A percentile compares a stretch with the other conserved stretches of the same genome.
phyloP scores from a whole-genome alignment of 2,329 filamentous ascomycete species.

The Aaosphaeria pasadenensis region DNA sequence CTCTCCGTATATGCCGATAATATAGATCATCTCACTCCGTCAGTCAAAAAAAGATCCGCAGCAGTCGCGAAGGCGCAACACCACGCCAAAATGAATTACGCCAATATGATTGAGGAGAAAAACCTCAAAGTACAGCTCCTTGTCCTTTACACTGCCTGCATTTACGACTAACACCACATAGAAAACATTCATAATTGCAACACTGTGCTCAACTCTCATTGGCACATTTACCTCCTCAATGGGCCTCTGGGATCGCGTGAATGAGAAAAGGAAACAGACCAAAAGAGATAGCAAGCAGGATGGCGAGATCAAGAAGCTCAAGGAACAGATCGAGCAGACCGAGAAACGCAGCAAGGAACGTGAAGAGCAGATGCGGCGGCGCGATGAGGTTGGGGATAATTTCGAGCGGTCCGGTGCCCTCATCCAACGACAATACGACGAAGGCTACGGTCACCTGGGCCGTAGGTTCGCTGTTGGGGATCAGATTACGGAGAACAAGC shows the following conservation, averaged over 20 bases:
- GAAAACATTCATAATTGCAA: constrained; percentile 47
- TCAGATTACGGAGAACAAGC: constrained; percentile 40
- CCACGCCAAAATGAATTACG: constrained; percentile 36
- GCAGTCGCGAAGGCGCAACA: too few relatives aligned
- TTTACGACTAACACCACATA: constrained; percentile 3
- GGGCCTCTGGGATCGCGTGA: constrained; percentile 41
- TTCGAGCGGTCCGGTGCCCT: constrained; percentile 31
- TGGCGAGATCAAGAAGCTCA: constrained; percentile 31
- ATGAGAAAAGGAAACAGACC: constrained; percentile 34
- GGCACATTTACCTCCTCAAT: constrained; percentile 45
- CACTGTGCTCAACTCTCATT: constrained; percentile 43
- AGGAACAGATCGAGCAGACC: constrained; percentile 26
- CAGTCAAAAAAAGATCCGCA: too few relatives aligned
- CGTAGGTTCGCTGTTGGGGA: constrained; percentile 38
- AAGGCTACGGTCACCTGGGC: constrained; percentile 35
- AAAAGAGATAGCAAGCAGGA: constrained; percentile 36
- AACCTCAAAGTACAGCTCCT: constrained; percentile 36
- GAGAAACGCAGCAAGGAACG: constrained; percentile 23
- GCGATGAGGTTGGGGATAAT: constrained; percentile 30
- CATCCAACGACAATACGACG: constrained; percentile 37
- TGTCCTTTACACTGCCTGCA: neutral
- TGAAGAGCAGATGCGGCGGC: constrained; percentile 5
- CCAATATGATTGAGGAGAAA: constrained; percentile 46
- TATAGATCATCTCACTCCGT: too few relatives aligned
- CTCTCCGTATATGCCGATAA: too few relatives aligned